Evolutionary conservation across 768 basidiomycete genomes (phyloP), one percentile per base, ranked within the genome.

Genomic region (Cyathus striatus): DNA sequence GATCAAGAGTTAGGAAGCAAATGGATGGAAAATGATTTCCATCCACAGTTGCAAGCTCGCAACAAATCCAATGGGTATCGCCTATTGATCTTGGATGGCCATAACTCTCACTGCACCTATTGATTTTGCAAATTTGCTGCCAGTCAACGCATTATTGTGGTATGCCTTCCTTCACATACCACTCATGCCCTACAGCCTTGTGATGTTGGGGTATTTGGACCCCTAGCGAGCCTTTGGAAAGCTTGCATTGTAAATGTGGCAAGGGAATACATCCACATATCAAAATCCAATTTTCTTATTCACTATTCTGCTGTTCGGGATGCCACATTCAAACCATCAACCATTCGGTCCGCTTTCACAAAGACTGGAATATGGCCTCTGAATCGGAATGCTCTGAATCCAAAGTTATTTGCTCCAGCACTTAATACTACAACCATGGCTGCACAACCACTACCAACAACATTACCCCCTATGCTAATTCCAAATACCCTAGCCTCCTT

Each of bases 21-120:
- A 18, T 69, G 66, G 69, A 42, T 69, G 0, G 34, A 56, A 40
- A 41, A 57, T 6, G 60, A 62, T 27, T 72, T 70, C 46, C 50
- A 64, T 0, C 63, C 61, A 4, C 24, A 35, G 6, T 59, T 54
- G 13, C 25, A 23, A 14, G 49, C 35, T 6, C 27, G 34, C 12
- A 52, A 54, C 23, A 43, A 32, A 6, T 37, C 45, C 10, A 40
- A 43, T 44, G 48, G 49, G 0, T 62, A 57, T 14, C 55, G 48
- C 0, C 51, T 68, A 6, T 51, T 69, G 3, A 65, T 69, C 22
- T 48, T 69, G 3, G 67, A 70, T 51, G 65, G 68, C 2, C 69
- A 70, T 46, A 63, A 60, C 26, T 63, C 60, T 1, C 66, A 69
- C 49, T 54, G 47, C 40, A 62, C 61, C 0, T 57, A 45, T 37